Base-by-base conservation (phyloP, 1,139 yeast species). In the Hemisphaericaspora lyxosophila region DNA sequence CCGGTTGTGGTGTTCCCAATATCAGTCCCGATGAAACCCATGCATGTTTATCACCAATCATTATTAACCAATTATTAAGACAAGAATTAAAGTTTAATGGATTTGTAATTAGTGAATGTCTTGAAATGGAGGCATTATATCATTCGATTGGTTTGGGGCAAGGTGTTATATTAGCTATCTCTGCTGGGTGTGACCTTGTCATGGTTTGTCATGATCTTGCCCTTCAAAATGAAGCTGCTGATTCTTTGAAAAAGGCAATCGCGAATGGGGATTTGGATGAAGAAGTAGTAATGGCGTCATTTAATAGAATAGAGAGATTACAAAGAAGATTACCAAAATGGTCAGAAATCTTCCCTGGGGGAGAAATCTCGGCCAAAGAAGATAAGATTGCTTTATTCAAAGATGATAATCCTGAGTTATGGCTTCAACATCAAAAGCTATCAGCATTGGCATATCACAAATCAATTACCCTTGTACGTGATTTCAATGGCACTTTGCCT, bases 1-100 rank as follows among this genome's bases (percentile, higher is more conserved):
- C 85, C n/a, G 85, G 85, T 4, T 80, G 84, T 46, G 84, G 83
- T 4, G 74, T 80, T n/a, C 86, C 86, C 1, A 74, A 78, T 35
- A 71, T 80, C 13, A 68, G 80, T 20, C 79, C 80, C 13, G 79
- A 76, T 45, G 86, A 80, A 48, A 70, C 77, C 33, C 84, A 79
- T 52, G 85, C 85, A 2, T 80, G 85, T 47, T 60, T 81, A 39
- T 73, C 80, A 16, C 84, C 84, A 4, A 59, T 73, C n/a, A 62
- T 81, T 3, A 62, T 80, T n/a, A 70, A 70, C 33, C 78, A 73
- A 38, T 55, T 80, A 26, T 59, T 81, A 26, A 58, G 87, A 24
- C 63, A 67, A 26, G 79, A 79, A 18, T 53, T 80, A 48, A 70
- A 71, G 1, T 80, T 76, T 50, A 67, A 78, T 15, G 85, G 85